Evolutionary conservation across 78 protist genomes (phyloP).

Genomic region (Dictyostelium firmibasis): DNA sequence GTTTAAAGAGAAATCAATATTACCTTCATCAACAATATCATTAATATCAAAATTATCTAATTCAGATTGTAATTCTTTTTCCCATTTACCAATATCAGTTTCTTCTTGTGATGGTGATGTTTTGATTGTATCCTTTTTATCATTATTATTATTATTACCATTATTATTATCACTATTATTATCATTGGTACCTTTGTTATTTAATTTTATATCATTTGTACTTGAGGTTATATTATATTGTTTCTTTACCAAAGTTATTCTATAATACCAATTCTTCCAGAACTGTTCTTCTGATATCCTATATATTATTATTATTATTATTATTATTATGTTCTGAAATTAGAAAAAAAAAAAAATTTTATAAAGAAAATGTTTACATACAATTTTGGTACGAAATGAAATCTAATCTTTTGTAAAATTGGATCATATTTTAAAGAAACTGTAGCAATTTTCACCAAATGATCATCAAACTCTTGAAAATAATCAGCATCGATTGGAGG

Average conservation of each 20-base stretch:
- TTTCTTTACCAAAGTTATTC: conserved; percentile 26
- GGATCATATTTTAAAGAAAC: conserved; percentile 50
- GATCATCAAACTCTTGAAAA: conserved; percentile 63
- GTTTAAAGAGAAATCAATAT: conserved; percentile 4
- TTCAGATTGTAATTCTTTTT: conserved; percentile 37
- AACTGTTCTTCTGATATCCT: conserved; percentile 50
- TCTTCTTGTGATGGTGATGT: not conserved
- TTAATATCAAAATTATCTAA: not conserved
- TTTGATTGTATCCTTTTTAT: not conserved
- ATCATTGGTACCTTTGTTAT: not conserved
- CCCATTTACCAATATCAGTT: conserved; percentile 65
- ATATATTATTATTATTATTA: not conserved
- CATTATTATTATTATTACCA: not conserved
- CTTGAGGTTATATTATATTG: not conserved
- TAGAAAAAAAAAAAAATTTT: too few species aligned
- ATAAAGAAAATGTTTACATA: not conserved
- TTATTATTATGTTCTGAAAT: too few species aligned
- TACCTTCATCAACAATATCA: not conserved
- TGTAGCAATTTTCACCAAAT: conserved; percentile 31
- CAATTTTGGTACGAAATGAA: conserved; percentile 17
- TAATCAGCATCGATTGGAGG: conserved; percentile 76
- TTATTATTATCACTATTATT: not conserved
- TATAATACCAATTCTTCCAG: conserved; percentile 80
- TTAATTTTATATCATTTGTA: not conserved
- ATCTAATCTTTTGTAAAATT: conserved; percentile 54